phyloP scores from a whole-genome alignment of 768 basidiomycete species.

The Pisolithus marmoratus region DNA sequence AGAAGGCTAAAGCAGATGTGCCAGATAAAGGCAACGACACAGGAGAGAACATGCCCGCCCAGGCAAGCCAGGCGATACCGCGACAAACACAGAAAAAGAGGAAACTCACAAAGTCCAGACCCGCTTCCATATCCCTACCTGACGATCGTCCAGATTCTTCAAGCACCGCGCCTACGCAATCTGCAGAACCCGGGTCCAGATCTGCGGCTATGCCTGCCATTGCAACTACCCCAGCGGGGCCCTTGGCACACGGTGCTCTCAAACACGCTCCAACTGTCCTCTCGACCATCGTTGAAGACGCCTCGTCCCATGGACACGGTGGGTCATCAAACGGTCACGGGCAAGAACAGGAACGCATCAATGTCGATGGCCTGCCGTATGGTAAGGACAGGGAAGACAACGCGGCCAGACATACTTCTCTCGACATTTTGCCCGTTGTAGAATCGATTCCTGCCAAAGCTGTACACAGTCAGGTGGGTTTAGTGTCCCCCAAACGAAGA shows the following conservation, averaged over 20 bases:
- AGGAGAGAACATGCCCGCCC: background rate
- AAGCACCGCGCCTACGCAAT: background rate
- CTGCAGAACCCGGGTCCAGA: background rate
- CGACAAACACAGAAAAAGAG: background rate
- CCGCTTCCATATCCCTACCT: background rate
- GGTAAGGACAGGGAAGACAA: background rate
- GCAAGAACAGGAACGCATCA: background rate
- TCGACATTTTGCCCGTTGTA: background rate
- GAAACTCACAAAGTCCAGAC: background rate
- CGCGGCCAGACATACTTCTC: background rate
- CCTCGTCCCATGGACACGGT: background rate
- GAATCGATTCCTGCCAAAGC: background rate
- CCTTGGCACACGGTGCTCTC: background rate
- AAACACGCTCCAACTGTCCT: background rate
- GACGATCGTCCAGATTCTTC: background rate
- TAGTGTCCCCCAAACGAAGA: background rate
- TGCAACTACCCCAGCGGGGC: background rate
- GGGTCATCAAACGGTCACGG: background rate
- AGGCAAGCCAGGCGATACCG: background rate
- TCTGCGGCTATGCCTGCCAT: too few species aligned
- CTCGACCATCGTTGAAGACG: background rate
- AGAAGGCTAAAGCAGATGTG: background rate
- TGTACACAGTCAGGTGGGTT: background rate
- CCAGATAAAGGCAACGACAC: background rate
- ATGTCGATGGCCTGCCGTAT: too few species aligned